These are phyloP conservation scores for Atkinsonella hypoxylon DNA, from an alignment of 2,329 filamentous ascomycete species.

Conservation along the genomic window DNA sequence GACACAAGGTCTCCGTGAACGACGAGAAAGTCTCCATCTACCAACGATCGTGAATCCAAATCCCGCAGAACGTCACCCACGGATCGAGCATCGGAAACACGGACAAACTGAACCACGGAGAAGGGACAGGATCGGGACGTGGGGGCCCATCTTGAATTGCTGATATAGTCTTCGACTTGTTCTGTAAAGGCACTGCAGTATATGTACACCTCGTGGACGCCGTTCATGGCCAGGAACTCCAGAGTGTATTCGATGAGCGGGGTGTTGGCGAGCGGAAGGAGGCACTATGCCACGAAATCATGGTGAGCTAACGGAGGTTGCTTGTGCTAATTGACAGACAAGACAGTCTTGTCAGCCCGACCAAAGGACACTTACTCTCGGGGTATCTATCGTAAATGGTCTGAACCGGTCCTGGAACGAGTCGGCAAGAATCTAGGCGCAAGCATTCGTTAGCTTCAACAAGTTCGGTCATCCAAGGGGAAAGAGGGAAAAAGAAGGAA, in stretches of 20 bases:
- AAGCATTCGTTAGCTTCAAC: conserved; percentile 10
- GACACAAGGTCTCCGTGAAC: conserved; percentile 89
- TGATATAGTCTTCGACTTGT: conserved; percentile 77
- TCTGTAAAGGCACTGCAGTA: conserved; percentile 84
- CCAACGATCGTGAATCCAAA: conserved; percentile 72
- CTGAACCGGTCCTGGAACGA: conserved; percentile 87
- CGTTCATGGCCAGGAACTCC: conserved; percentile 89
- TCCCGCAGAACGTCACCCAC: conserved; percentile 92
- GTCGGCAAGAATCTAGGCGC: conserved; percentile 68
- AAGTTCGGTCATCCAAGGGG: not conserved
- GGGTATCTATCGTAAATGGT: conserved; percentile 79
- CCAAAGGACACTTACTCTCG: conserved; percentile 46
- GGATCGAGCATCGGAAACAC: conserved; percentile 70
- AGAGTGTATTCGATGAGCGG: conserved; percentile 96
- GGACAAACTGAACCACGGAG: conserved; percentile 68
- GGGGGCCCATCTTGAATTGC: conserved; percentile 60
- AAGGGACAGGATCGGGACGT: conserved; percentile 52
- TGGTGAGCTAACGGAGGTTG: not conserved
- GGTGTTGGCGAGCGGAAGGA: conserved; percentile 84
- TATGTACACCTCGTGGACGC: conserved; percentile 86
- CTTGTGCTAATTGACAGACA: not conserved
- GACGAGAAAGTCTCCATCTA: conserved; percentile 82
- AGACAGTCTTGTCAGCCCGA: no score
- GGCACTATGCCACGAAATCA: conserved; percentile 49
- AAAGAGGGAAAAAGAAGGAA: not conserved